Base-by-base conservation (phyloP, 257 asterid genomes). In the Lantana camara region DNA sequence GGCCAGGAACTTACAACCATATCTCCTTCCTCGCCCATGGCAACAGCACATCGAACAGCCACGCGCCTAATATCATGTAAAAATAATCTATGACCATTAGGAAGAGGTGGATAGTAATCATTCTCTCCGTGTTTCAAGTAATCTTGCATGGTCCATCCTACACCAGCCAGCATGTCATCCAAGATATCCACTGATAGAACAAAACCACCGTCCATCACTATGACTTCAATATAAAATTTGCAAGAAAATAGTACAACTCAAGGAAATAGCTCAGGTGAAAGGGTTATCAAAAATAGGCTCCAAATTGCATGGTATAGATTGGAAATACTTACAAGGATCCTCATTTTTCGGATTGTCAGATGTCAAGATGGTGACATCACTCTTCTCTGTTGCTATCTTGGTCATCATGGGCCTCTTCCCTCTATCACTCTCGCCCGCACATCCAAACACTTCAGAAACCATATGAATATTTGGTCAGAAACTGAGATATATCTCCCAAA, bases 1-100 rank as follows among this genome's bases (percentile, higher is more conserved):
- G 10, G 10, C 44, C 23, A 32, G 2, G 55, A 67, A 88, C 96
- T 79, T 85, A 89, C 99, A 73, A 93, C 96, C 58, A 90, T 72
- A 70, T 93, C 98, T 50, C 98, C 98, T 76, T 93, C 99, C 87
- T 93, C 99, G 7, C 96, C 99, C 97, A 93, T 93, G 41, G 99
- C 99, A 52, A 93, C 95, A 44, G 94, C 99, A 78, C 95, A 93
- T 29, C 99, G 83, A 56, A 93, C 97, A 35, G 97, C 97, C 57
- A 93, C 99, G 14, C 90, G 89, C 78, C 99, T 83, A 57, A 93
- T 93, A 72, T 93, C 97, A 63, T 93, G 97, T 73, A 93, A 66
- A 75, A 93, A 93, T 21, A 93, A 81, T 71, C 97, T 80, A 54
- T 93, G 91, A n/a, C 97, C 99, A 60, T 84, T 93, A 20, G 94